Conservation (phyloP, 441 rosid species). For the Corymbia calophylla region DNA sequence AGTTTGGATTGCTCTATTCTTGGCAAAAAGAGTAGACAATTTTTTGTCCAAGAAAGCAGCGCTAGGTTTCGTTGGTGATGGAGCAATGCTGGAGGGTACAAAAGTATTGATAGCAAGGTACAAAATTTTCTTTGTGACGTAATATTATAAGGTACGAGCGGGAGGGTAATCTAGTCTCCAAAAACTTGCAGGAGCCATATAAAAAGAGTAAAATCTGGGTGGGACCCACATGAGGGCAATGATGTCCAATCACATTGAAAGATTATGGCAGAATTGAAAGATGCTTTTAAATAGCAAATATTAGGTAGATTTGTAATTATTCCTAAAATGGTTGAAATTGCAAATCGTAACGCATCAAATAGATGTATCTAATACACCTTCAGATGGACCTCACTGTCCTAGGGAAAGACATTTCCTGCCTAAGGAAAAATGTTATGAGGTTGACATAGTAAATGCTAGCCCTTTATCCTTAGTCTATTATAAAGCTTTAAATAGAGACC, state of each 20-base stretch:
- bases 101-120: accelerated
- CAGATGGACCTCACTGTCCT: not conserved
- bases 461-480: not conserved
- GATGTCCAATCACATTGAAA: not conserved
- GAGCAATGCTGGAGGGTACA: not conserved
- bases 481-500: not conserved
- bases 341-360: accelerated
- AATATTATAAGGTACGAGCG: not conserved
- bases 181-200: not conserved
- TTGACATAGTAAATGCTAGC: not conserved
- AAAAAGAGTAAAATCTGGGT: too few relatives aligned
- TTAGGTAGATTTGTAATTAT: not conserved
- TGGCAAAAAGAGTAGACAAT: not conserved
- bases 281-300: not conserved
- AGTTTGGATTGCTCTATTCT: not conserved
- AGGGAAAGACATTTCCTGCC: not conserved
- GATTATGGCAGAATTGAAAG: accelerated
- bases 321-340: not conserved
- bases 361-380: not conserved
- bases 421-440: not conserved
- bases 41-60: not conserved
- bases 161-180: not conserved
- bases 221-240: not conserved
- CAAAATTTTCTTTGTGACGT: not conserved
- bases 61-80: not conserved